These are phyloP conservation scores for Backusella circina DNA, from an alignment of 192 early-diverging fungal genomes.

Conservation along the genomic window DNA sequence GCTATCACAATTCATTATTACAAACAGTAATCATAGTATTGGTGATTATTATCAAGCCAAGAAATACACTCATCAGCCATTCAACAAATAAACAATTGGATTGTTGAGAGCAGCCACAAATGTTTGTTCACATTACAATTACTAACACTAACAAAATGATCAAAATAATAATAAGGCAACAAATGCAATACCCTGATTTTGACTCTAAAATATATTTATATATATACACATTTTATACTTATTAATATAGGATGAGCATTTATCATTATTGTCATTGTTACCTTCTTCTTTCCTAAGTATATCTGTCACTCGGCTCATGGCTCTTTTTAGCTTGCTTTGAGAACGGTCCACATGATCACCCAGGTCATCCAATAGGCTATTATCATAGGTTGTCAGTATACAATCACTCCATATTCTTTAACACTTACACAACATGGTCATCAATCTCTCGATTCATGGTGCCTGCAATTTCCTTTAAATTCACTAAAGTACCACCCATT, in stretches of 20 bases:
- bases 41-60: background rate
- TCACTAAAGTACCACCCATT: conserved; percentile 50
- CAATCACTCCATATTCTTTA: background rate
- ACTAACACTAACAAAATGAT: conserved; percentile 53
- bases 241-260: too few relatives aligned
- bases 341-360: conserved; percentile 51
- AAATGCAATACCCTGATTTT: conserved; percentile 50
- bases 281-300: conserved; percentile 59
- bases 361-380: conserved; percentile 49
- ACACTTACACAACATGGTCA: conserved; percentile 49
- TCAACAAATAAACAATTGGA: background rate
- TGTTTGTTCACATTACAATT: conserved; percentile 35
- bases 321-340: conserved; percentile 36
- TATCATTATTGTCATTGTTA: background rate
- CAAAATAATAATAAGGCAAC: conserved; percentile 48
- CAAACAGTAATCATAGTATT: background rate
- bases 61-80: background rate
- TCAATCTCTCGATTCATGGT: conserved; percentile 54
- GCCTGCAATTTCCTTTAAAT: conserved; percentile 56
- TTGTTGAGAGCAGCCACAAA: background rate
- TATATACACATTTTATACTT: too few relatives aligned
- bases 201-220: conserved; percentile 33
- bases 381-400: background rate
- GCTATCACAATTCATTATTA: background rate
- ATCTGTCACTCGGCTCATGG: conserved; percentile 48